Evolutionary conservation across 2,329 filamentous ascomycete species (phyloP).

Genomic region (Fusarium fujikuroi): DNA sequence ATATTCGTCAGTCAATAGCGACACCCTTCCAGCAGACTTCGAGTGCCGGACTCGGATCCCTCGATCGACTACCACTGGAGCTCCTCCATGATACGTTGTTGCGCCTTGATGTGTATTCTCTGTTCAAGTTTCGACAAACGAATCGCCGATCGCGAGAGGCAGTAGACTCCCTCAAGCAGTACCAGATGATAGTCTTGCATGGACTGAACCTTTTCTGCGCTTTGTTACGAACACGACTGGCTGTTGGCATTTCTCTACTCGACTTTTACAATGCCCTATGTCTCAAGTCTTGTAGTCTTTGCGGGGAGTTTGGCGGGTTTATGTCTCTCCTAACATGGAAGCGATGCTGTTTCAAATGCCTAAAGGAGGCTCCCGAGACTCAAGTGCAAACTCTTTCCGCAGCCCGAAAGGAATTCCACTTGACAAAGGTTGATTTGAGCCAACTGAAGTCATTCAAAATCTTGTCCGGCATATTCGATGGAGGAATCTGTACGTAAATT

Average conservation of each 20-base stretch:
- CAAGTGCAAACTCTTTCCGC: not conserved
- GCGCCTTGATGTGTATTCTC: conserved; percentile 46
- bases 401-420: not conserved
- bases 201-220: conserved; percentile 49
- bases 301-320: conserved; percentile 41
- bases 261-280: conserved; percentile 45
- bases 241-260: conserved; percentile 38
- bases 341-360: conserved; percentile 47
- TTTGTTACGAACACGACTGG: conserved; percentile 46
- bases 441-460: not conserved
- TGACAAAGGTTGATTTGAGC: not conserved
- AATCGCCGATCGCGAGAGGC: conserved; percentile 42
- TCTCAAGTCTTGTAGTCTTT: conserved; percentile 45
- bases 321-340: conserved; percentile 43
- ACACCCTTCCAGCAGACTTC: not conserved
- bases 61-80: not conserved
- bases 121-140: conserved; percentile 48
- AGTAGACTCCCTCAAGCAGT: conserved; percentile 45
- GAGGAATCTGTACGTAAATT: not conserved
- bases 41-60: accelerated
- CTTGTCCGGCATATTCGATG: not conserved
- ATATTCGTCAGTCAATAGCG: not conserved
- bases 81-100: conserved; percentile 38
- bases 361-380: conserved; percentile 21
- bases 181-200: conserved; percentile 41